These are phyloP conservation scores for Gilbertella persicaria DNA, from an alignment of 371 early-diverging fungal species.

Conservation along the genomic window DNA sequence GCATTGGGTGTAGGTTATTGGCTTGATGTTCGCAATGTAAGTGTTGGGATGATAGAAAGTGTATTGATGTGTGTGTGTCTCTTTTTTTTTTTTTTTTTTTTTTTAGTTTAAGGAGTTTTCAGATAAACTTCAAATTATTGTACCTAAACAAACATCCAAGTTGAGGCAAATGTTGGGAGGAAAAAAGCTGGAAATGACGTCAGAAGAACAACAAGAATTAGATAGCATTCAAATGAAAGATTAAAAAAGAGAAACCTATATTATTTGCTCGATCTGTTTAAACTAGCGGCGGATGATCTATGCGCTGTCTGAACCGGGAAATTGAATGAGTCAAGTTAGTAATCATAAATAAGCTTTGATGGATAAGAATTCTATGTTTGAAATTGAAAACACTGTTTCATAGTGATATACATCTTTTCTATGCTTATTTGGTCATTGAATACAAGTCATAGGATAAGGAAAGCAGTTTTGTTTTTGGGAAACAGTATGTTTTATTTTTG, in stretches of 20 bases:
- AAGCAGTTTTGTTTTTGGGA: too few species aligned
- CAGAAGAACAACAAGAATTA: slow-evolving; percentile 34
- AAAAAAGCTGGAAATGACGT: slow-evolving; percentile 33
- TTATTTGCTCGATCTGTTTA: too few species aligned
- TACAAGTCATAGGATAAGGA: too few species aligned
- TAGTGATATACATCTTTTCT: too few species aligned
- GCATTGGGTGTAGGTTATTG: slow-evolving; percentile 38
- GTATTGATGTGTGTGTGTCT: background rate
- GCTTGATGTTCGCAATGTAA: slow-evolving; percentile 50
- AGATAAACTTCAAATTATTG: slow-evolving; percentile 43
- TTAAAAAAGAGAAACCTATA: background rate
- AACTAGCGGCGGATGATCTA: too few species aligned
- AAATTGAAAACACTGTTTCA: too few species aligned
- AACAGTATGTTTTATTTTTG: too few species aligned
- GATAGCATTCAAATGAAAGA: slow-evolving; percentile 13
- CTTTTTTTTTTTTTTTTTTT: background rate
- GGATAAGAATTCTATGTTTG: too few species aligned
- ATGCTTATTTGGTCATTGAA: too few species aligned
- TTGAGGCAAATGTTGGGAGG: slow-evolving; percentile 42
- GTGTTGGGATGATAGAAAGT: background rate
- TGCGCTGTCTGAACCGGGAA: too few species aligned
- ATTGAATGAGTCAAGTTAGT: too few species aligned
- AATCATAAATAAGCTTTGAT: too few species aligned
- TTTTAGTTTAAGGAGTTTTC: slow-evolving; percentile 47
- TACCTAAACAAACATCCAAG: slow-evolving; percentile 36